phyloP scores from a whole-genome alignment of 2,329 filamentous ascomycete species.

The Talaromyces verruculosus region DNA sequence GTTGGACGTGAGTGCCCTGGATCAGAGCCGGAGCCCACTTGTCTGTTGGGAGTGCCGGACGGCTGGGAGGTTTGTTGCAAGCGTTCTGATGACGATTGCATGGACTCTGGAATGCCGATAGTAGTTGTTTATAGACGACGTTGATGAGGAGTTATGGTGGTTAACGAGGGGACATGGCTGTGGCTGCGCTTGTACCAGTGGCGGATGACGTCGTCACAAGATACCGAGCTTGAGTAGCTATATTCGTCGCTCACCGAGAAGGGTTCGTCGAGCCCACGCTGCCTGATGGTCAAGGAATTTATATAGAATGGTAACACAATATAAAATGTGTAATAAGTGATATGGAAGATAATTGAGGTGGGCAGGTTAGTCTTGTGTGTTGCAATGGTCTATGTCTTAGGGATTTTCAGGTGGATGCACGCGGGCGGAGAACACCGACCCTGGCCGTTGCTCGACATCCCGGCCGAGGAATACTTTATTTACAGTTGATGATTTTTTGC shows the following conservation, averaged over 20 bases:
- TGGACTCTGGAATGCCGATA: neutral
- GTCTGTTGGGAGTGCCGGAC: neutral
- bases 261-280: neutral
- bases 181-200: constrained; percentile 3
- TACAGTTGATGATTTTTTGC: no score
- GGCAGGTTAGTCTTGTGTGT: neutral
- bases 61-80: neutral
- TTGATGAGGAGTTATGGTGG: neutral
- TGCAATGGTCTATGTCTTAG: neutral
- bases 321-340: neutral
- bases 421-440: neutral
- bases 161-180: neutral
- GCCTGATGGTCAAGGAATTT: neutral
- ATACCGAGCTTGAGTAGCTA: neutral
- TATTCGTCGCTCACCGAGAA: neutral
- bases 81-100: constrained; percentile 6
- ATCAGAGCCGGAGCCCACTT: neutral
- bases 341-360: neutral
- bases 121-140: neutral
- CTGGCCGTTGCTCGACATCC: neutral
- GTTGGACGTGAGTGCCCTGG: constrained; percentile 16
- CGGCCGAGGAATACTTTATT: neutral
- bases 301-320: neutral
- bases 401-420: constrained; percentile 3
- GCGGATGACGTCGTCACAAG: constrained; percentile 21